Evolutionary conservation across 371 early-diverging fungal genomes (phyloP), one percentile per base, ranked within the genome.

Genomic region (Capillidium heterosporum): DNA sequence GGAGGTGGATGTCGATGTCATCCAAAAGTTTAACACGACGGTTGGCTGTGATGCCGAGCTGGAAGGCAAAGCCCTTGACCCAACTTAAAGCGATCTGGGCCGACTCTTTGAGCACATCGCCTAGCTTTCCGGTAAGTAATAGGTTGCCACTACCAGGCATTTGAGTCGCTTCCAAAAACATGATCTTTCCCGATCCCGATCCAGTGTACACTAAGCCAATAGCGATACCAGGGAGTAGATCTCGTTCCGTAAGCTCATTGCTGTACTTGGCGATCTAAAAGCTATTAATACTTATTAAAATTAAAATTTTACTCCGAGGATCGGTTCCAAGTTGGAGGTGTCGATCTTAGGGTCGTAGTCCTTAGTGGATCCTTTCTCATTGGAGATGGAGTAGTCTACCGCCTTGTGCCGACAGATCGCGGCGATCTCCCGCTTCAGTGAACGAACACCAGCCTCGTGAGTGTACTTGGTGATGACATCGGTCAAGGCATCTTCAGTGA

Each of bases 21-120:
- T 73, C 76, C 17, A 84, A 64, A 21, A 79, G 50, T 48, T 70
- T 67, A 0, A 43, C 62, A n/a, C 59, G 48, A 24, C 57, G 26
- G 0, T 64, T 59, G 4, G 61, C 57, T 2, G 74, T 71, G 26
- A 84, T 59, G 4, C 81, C 78, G 7, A 88, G 65, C 15, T 65
- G 62, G 44, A 67, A 65, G 0, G 84, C 81, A 64, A 89, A 78
- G 3, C 84, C 64, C 51, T 83, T 80, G 24, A 88, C 85, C 87
- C 85, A 88, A 21, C 87, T 77, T 29, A 88, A 48, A 7, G 82
- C 87, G 46, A 89, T 70, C 53, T 79, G 78, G 0, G 85, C 88
- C 15, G 88, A 87, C 63, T 91, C 92, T 61, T 86, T 85, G 57
- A 91, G 85, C 2, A 89, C 89, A 53, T 85, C 83, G 0, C 90